Conservation (phyloP, 768 basidiomycete genomes). For the Rossbeevera mucosa region DNA sequence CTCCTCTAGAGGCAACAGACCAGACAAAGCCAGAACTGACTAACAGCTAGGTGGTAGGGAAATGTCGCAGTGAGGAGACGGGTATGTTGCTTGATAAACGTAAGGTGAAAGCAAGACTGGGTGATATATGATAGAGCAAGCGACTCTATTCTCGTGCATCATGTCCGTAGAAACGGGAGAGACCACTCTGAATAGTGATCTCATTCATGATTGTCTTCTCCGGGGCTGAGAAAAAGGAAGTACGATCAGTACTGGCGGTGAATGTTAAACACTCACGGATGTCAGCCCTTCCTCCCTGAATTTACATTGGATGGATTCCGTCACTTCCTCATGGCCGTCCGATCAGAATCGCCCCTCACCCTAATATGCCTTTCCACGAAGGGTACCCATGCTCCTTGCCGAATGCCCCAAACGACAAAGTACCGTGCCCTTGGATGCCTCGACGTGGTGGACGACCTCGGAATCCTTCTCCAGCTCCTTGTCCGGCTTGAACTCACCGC, state of each 20-base stretch:
- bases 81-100: conserved; percentile 2
- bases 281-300: conserved; percentile 82
- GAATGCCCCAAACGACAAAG: conserved; percentile 94
- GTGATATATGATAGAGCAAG: background rate
- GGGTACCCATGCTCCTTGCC: conserved; percentile 86
- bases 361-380: conserved; percentile 91
- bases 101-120: conserved; percentile 10
- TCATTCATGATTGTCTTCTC: conserved; percentile 93
- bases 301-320: conserved; percentile 90
- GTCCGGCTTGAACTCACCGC: conserved; percentile 68
- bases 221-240: conserved; percentile 43
- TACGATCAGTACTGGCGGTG: background rate
- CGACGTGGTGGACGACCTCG: conserved; percentile 81
- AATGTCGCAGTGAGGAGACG: background rate
- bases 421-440: conserved; percentile 82
- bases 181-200: conserved; percentile 66
- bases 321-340: conserved; percentile 85
- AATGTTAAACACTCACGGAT: conserved; percentile 58
- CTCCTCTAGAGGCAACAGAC: background rate
- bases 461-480: conserved; percentile 81
- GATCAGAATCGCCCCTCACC: conserved; percentile 84
- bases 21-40: conserved; percentile 47
- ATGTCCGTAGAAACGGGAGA: conserved; percentile 64
- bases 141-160: background rate
- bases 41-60: conserved; percentile 23